Base-by-base conservation (phyloP, 192 early-diverging fungal species). In the Coemansia sp. region DNA sequence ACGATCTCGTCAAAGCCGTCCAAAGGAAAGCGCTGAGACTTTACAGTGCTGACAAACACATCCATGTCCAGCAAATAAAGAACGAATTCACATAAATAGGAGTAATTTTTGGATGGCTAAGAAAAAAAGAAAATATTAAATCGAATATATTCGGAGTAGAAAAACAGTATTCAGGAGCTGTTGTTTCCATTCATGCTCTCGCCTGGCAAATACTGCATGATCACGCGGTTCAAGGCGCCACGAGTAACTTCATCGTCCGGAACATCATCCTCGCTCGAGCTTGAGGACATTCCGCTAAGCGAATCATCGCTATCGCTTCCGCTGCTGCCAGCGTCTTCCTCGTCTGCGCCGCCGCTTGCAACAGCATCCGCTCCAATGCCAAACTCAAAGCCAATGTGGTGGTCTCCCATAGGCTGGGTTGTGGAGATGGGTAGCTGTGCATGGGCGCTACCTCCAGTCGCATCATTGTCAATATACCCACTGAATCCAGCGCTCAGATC, bases 241-340 rank as follows among this genome's bases (percentile, higher is more conserved):
- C 79, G 70, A 9, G 74, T 65, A 5, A 82, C 19, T 20, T 82
- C 79, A 5, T 82, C 79, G 66, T 76, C 74, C 68, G 76, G 79
- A 16, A 74, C 71, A 25, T 82, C 79, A 22, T 82, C 79, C 0
- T 74, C 74, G 57, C 79, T 76, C 5, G 76, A 72, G 54, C 74
- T 73, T 0, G 78, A 80, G 9, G 79, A 81, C 74, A 81, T 81
- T 0, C 79, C 79, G 25, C 79, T 81, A 8, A 81, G 53, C 63
- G 74, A 76, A 37, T 61, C 70, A 40, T 64, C 70, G 19, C 66
- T 69, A 22, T 72, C 75, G 51, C 63, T 69, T 54, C 51, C 51
- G 8, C 32, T 45, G 2, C n/a, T 49, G 40, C 60, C 71, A 2
- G 37, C 64, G 16, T 40, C 41, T 51, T 68, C 62, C n/a, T 65